These are phyloP conservation scores for Xenosphaeropsis pyriputrescens DNA, from an alignment of 2,329 filamentous ascomycete species.

Conservation along the genomic window DNA sequence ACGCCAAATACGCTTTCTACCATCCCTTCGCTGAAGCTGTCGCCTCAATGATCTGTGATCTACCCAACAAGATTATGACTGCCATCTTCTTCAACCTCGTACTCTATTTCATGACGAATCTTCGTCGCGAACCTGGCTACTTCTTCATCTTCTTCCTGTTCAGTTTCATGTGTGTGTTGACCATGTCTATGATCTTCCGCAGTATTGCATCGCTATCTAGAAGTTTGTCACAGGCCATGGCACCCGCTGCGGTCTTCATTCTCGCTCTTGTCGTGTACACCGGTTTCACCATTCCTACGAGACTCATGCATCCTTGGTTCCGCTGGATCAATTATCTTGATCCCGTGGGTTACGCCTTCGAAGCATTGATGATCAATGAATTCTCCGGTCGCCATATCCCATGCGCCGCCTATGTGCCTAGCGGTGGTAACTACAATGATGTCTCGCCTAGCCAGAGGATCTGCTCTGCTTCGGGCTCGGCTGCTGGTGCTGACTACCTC, in stretches of 20 bases:
- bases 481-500: conserved; percentile 34
- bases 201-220: conserved; percentile 63
- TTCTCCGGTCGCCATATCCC: conserved; percentile 28
- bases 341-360: conserved; percentile 60
- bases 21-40: conserved; percentile 85
- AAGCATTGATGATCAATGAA: conserved; percentile 72
- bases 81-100: conserved; percentile 63
- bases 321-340: conserved; percentile 60
- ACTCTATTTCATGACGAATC: conserved; percentile 77
- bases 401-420: conserved; percentile 12
- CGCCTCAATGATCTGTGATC: conserved; percentile 71
- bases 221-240: conserved; percentile 50
- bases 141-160: conserved; percentile 64
- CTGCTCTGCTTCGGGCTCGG: conserved; percentile 44
- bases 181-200: conserved; percentile 76
- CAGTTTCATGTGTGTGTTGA: conserved; percentile 16
- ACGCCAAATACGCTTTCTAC: conserved; percentile 74
- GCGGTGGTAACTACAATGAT: conserved; percentile 4
- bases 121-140: conserved; percentile 46
- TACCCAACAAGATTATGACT: conserved; percentile 71
- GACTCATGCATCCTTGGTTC: conserved; percentile 63
- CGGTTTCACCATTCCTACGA: conserved; percentile 26
- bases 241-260: conserved; percentile 37
- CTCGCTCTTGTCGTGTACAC: conserved; percentile 15
- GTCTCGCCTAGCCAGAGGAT: conserved; percentile 16